Evolutionary conservation across 2,329 filamentous ascomycete genomes (phyloP), one percentile per base, ranked within the genome.

Genomic region (Sporothrix brunneoviolacea): DNA sequence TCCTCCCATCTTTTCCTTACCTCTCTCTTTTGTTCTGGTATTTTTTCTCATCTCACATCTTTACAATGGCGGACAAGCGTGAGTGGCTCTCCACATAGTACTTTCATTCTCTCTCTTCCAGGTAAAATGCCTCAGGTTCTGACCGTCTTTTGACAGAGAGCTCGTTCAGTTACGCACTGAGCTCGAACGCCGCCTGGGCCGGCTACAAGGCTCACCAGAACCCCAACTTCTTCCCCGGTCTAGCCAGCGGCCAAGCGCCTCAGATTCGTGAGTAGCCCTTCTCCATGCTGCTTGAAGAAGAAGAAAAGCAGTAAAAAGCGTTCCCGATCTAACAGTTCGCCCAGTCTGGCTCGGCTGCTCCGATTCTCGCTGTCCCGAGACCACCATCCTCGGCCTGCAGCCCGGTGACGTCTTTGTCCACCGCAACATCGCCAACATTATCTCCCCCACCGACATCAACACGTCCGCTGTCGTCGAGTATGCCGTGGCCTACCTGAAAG

Each of bases 401-500:
- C 87, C 88, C 3, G 88, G 89, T 53, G 88, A 94, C 60, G 83
- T 94, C 58, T 94, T 94, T 66, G 85, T 89, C 47, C 88, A 94
- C 73, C 86, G 89, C 64, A 94, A 94, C 73, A 91, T 95, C 65
- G 88, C 87, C 68, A 94, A 94, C 71, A 80, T 91, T 62, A 70
- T 94, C 56, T 81, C 82, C 51, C 72, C 82, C 18, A 82, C 81
- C 60, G 89, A 95, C 65, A 78, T 91, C 65, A 88, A 81, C 70
- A 82, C 83, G 30, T 76, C 81, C 10, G 79, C 82, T 50, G 88
- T 91, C 40, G 83, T 94, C 63, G 84, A 91, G 63, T 94, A 84
- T 64, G 85, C 88, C 38, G 86, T 94, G 53, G 72, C 70, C 51
- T 75, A 86, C 63, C 72, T 94, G 32, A 80, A 84, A 59, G 83